These are phyloP conservation scores for Leucocoprinus leucothites DNA, from an alignment of 768 basidiomycete genomes.

Conservation along the genomic window DNA sequence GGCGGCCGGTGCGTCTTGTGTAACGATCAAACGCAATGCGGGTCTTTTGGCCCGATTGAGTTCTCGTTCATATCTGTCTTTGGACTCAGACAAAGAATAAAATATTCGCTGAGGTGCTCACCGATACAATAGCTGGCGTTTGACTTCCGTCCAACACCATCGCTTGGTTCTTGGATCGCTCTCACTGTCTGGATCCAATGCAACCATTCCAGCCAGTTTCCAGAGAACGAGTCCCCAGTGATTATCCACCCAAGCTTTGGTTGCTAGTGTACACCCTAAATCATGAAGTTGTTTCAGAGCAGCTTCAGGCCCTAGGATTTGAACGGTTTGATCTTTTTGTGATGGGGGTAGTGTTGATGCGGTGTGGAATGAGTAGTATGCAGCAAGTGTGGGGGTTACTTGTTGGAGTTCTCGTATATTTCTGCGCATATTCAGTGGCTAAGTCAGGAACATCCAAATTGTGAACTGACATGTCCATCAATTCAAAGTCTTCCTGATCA, in stretches of 20 bases:
- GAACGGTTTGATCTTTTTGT: constrained; percentile 16
- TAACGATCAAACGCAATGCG: constrained; percentile 73
- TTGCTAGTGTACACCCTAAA: constrained; percentile 65
- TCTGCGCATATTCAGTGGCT: constrained; percentile 28
- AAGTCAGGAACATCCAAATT: neutral
- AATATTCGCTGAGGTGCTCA: constrained; percentile 26
- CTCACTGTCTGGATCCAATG: constrained; percentile 65
- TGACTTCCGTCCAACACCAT: constrained; percentile 85
- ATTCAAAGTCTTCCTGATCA: constrained; percentile 38
- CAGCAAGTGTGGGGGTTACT: constrained; percentile 52
- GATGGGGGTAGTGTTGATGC: constrained; percentile 25
- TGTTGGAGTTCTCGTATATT: constrained; percentile 47
- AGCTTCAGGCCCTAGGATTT: constrained; percentile 45
- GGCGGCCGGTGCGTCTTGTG: constrained; percentile 77
- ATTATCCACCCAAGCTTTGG: constrained; percentile 83
- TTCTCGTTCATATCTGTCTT: constrained; percentile 84
- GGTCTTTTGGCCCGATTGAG: constrained; percentile 76
- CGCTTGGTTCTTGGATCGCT: constrained; percentile 40
- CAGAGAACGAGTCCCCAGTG: constrained; percentile 90
- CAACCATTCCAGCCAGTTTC: constrained; percentile 88
- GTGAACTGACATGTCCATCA: constrained; percentile 48
- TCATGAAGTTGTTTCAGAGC: constrained; percentile 53
- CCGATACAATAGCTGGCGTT: constrained; percentile 85
- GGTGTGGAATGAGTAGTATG: constrained; percentile 58
- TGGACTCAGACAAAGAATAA: neutral